Conservation (phyloP, 495 filamentous ascomycete genomes). For the Evernia prunastri region DNA sequence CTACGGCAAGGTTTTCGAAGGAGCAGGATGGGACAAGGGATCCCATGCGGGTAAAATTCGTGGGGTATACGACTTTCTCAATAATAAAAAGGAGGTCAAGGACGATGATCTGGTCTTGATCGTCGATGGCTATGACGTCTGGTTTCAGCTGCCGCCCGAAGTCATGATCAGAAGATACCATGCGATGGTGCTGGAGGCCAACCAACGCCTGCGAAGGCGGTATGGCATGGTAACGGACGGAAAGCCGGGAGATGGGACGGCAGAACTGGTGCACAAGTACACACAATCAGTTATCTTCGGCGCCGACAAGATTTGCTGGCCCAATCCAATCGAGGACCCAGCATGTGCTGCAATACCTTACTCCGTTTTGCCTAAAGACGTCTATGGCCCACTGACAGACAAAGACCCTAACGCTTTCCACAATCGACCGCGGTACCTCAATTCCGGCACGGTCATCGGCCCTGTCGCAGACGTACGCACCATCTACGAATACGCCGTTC, state of each 20-base stretch:
- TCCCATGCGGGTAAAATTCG: conserved; percentile 37
- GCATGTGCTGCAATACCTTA: conserved; percentile 51
- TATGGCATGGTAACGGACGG: conserved; percentile 42
- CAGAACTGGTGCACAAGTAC: conserved; percentile 42
- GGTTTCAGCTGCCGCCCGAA: conserved; percentile 57
- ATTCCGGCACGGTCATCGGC: conserved; percentile 48
- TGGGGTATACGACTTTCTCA: conserved; percentile 49
- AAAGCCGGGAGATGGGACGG: conserved; percentile 27
- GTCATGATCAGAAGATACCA: conserved; percentile 52
- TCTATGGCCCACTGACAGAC: conserved; percentile 52
- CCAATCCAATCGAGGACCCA: conserved; percentile 38
- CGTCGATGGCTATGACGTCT: conserved; percentile 50
- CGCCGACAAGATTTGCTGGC: conserved; percentile 53
- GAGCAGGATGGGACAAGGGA: conserved; percentile 26
- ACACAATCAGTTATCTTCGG: conserved; percentile 54
- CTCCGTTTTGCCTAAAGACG: conserved; percentile 50
- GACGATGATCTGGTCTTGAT: conserved; percentile 57
- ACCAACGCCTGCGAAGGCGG: conserved; percentile 40
- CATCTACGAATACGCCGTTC: conserved; percentile 45
- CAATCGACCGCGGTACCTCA: conserved; percentile 48
- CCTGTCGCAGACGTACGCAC: conserved; percentile 44
- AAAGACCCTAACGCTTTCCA: conserved; percentile 38
- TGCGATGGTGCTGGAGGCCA: conserved; percentile 42
- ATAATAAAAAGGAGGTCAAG: conserved; percentile 39
- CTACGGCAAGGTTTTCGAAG: conserved; percentile 34